Base-by-base conservation (phyloP, 2,329 filamentous ascomycete species). In the Zelopaecilomyces penicillatus region DNA sequence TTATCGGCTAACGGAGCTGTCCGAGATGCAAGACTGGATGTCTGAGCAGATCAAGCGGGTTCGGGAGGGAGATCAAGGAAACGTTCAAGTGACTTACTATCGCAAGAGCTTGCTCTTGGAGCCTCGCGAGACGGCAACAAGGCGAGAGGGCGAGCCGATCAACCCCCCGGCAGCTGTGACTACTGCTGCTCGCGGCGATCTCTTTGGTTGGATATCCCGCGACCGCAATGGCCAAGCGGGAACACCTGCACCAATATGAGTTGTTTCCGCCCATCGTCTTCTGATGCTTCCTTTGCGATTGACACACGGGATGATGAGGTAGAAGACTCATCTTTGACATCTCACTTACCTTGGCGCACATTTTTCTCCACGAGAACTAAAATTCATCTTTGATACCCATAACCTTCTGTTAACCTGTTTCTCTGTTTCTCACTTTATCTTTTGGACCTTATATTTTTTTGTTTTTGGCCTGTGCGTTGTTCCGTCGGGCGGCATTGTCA, bases 1-100 rank as follows among this genome's bases (percentile, higher is more conserved):
- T 0, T 97, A 97, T 63, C 79, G 84, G 5, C 76, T 98, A 12
- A 76, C 77, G 2, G 85, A 93, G 58, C 73, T 97, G 4, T 80
- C 86, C 0, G 91, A 97, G 56, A 76, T 98, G 61, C 91, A 97
- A 62, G 83, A 91, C 27, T 98, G 91, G 91, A 80, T 98, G 62
- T 80, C 90, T 50, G 75, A 80, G 26, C 86, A 96, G 63, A 81
- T 96, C 41, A 70, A 79, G 39, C 80, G 84, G 29, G 87, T 96
- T 38, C 85, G 85, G 9, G 76, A 80, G 47, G 56, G 69, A 51
- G 67, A 75, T 55, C 60, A 71, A 56, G 61, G 71, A 55, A 80
- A 78, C 40, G 72, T 76, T n/a, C 76, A 80, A 58, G 72, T 78
- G 48, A 72, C 65, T 34, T 78, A 80, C 61, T 94, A 95, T 64